Conservation (phyloP, 805 yeast species). For the Millerozyma acaciae region DNA sequence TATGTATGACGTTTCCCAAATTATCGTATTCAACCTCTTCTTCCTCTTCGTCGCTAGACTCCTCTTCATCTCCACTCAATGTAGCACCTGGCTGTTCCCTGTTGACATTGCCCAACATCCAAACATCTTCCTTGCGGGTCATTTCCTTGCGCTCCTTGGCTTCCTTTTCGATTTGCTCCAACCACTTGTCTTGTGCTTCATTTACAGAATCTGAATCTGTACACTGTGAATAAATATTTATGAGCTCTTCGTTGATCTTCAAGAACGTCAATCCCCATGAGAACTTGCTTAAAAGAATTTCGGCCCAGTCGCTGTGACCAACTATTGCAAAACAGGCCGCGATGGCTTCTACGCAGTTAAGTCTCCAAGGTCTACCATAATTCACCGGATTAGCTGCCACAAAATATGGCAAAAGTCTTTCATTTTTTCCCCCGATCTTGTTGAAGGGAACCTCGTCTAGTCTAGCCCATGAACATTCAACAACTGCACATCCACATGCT, state of each 20-base stretch:
- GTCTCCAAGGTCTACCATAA: constrained; percentile 92
- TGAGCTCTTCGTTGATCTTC: constrained; percentile 72
- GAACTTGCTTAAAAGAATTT: constrained; percentile 66
- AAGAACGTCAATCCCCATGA: constrained; percentile 93
- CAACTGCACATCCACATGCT: constrained; percentile 88
- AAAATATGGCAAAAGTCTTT: constrained; percentile 82
- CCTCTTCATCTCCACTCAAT: constrained; percentile 9
- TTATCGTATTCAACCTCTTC: constrained; percentile 15
- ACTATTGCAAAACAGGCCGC: constrained; percentile 97
- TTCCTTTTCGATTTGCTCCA: constrained; percentile 65
- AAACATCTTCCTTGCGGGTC: constrained; percentile 55
- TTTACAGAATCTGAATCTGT: constrained; percentile 74
- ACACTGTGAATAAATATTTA: constrained; percentile 72
- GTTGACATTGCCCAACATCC: constrained; percentile 79
- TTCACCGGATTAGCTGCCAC: constrained; percentile 97
- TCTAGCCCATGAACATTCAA: constrained; percentile 98
- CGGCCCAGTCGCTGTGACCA: constrained; percentile 89
- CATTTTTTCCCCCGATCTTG: constrained; percentile 87
- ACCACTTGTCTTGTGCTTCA: constrained; percentile 70
- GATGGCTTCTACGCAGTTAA: constrained; percentile 94
- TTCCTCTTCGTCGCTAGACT: constrained; percentile 10
- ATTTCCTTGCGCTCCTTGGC: constrained; percentile 55
- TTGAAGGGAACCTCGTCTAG: constrained; percentile 94
- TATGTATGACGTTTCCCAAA: constrained; percentile 16
- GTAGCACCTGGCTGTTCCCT: constrained; percentile 22